Base-by-base conservation (phyloP, 352 stramenopile species). In the Phytophthora citrophthora region DNA sequence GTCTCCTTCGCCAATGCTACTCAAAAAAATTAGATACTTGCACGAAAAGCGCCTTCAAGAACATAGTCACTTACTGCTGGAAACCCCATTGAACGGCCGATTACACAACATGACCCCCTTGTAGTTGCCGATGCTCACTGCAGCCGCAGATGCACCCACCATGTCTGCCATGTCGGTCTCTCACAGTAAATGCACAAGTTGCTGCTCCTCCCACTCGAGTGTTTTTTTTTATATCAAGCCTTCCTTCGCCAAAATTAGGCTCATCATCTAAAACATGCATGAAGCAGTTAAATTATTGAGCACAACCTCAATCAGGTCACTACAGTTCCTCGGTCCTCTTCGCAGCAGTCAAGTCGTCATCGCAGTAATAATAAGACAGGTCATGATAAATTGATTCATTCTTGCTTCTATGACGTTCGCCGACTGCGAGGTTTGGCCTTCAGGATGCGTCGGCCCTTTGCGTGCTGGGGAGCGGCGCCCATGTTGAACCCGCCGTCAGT, bases 101-200 rank as follows among this genome's bases (percentile, higher is more conserved):
- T 98, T 97, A 78, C 93, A 98, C 29, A 98, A 84, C 93, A 98
- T 98, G 24, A 98, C 93, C 54, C 93, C 94, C 76, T 98, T 98
- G 77, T 98, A 98, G 81, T 97, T 98, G 69, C 91, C 93, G 66
- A 97, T 97, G 58, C 83, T 94, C 61, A 95, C 82, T 29, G 81
- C 81, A 11, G 44, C 63, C 64, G 64, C 23, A 40, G 70, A 64
- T 67, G 62, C 54, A 24, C 79, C 79, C 50, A 70, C 70, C 76
- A 75, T 82, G 43, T 74, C 65, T 16, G 51, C 47, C 61, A 64
- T 65, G 27, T 54, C 54, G 38, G n/a, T 41, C 39, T 16, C 24
- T 49, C n/a, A 4, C 39, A 51, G 23, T 27, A 41, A 47, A 24
- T 53, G 27, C 27, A 48, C 40, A 26, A 51, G 20, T 61, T 46